Conservation (phyloP, 129 eudicot species). For the Flaveria linearis region DNA sequence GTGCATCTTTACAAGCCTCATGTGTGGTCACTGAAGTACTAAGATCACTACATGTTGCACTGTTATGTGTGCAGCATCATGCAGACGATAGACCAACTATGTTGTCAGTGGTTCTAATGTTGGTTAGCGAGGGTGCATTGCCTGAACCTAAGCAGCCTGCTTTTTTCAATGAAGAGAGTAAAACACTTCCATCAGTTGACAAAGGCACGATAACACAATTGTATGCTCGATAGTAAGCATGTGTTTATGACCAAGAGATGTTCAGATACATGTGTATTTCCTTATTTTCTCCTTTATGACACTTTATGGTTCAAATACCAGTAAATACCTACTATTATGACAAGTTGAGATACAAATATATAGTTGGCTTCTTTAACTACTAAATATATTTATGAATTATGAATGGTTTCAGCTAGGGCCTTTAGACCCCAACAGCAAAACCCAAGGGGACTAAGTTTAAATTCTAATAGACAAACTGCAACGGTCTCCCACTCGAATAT, state of each 20-base stretch:
- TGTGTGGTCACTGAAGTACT: not conserved
- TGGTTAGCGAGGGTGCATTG: conserved; percentile 28
- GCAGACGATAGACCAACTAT: conserved; percentile 3
- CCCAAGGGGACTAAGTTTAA: too few relatives aligned
- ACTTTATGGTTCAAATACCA: too few relatives aligned
- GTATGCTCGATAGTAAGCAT: conserved; percentile 20
- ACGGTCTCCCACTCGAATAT: too few relatives aligned
- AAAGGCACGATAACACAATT: conserved; percentile 14
- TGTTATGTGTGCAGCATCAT: conserved; percentile 9
- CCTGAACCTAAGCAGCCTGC: conserved; percentile 39
- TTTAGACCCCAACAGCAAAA: too few relatives aligned
- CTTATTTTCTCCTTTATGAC: too few relatives aligned
- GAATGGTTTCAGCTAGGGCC: too few relatives aligned
- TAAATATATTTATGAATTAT: too few relatives aligned
- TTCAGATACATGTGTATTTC: not conserved
- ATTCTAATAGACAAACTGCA: too few relatives aligned
- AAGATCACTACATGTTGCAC: not conserved
- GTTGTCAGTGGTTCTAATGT: conserved; percentile 19
- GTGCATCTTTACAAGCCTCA: not conserved
- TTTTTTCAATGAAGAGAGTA: conserved; percentile 20
- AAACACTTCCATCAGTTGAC: not conserved
- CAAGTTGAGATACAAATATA: too few relatives aligned
- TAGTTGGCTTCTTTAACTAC: too few relatives aligned
- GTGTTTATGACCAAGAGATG: not conserved
- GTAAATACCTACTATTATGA: too few relatives aligned